A percentile compares a stretch with the other conserved stretches of the same genome.
These are phyloP conservation scores for Microdochium trichocladiopsis DNA, from an alignment of 2,329 filamentous ascomycete genomes.

Conservation along the genomic window DNA sequence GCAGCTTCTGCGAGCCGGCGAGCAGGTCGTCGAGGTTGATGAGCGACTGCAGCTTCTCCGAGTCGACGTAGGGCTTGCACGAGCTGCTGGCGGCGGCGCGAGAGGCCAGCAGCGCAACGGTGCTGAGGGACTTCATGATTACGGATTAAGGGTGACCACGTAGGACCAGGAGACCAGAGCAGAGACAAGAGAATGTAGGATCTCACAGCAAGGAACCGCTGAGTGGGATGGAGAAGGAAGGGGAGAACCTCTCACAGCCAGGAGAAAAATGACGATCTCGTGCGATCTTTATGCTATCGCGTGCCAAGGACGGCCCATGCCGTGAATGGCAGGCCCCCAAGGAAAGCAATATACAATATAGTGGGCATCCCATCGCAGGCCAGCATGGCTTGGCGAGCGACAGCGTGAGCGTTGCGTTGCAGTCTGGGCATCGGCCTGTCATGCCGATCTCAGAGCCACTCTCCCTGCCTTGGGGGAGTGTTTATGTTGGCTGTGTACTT, in stretches of 20 bases:
- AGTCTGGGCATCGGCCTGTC: too few relatives aligned
- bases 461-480: background rate
- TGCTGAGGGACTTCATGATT: background rate
- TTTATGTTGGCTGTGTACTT: background rate
- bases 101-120: background rate
- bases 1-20: conserved; percentile 17
- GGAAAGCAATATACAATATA: background rate
- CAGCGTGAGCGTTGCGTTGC: too few relatives aligned
- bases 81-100: background rate
- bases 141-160: background rate
- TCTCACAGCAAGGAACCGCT: background rate
- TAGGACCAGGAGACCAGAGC: background rate
- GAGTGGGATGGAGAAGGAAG: background rate
- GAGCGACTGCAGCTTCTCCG: background rate
- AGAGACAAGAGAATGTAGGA: background rate
- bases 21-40: conserved; percentile 17
- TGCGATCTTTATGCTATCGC: background rate
- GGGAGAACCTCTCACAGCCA: too few relatives aligned
- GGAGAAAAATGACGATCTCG: background rate
- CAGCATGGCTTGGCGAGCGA: too few relatives aligned
- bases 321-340: background rate
- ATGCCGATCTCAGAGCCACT: too few relatives aligned
- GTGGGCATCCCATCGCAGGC: too few relatives aligned
- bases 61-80: background rate
- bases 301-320: background rate